These are phyloP conservation scores for Heliosperma pusillum DNA, from an alignment of 148 eudicot genomes.

Conservation along the genomic window DNA sequence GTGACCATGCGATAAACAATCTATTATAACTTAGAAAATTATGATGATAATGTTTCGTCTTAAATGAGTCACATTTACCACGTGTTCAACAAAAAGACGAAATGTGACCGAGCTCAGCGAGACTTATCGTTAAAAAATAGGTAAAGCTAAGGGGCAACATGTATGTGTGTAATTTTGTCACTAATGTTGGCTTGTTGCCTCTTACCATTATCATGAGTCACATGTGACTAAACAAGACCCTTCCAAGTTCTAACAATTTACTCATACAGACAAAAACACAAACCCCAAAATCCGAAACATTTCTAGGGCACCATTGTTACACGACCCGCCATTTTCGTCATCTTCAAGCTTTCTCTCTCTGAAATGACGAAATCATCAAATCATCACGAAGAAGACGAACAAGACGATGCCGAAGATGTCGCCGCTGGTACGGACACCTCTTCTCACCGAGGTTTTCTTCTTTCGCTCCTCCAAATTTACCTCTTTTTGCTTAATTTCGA, in stretches of 20 bases:
- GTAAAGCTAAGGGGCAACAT: too few relatives aligned
- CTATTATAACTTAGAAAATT: too few relatives aligned
- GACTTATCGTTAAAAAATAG: too few relatives aligned
- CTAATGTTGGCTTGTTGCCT: too few relatives aligned
- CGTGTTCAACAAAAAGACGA: too few relatives aligned
- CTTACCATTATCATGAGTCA: too few relatives aligned
- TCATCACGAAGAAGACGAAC: conserved; percentile 40
- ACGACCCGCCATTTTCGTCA: conserved; percentile 25
- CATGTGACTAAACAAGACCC: not conserved
- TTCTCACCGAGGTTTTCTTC: conserved; percentile 47
- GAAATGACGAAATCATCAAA: conserved; percentile 38
- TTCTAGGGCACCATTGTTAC: conserved; percentile 19
- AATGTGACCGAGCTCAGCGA: too few relatives aligned
- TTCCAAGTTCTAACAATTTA: not conserved
- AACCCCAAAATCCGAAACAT: not conserved
- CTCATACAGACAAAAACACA: not conserved
- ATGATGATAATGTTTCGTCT: too few relatives aligned
- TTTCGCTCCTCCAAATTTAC: not conserved
- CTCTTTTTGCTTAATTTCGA: not conserved
- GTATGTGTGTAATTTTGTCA: not conserved
- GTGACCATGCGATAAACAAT: too few relatives aligned
- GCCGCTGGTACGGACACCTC: conserved; percentile 47
- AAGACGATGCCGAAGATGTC: conserved; percentile 45
- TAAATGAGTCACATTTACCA: too few relatives aligned
- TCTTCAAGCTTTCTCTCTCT: conserved; percentile 19